These are phyloP conservation scores for Endogone sp. DNA, from an alignment of 192 early-diverging fungal species.

Conservation along the genomic window DNA sequence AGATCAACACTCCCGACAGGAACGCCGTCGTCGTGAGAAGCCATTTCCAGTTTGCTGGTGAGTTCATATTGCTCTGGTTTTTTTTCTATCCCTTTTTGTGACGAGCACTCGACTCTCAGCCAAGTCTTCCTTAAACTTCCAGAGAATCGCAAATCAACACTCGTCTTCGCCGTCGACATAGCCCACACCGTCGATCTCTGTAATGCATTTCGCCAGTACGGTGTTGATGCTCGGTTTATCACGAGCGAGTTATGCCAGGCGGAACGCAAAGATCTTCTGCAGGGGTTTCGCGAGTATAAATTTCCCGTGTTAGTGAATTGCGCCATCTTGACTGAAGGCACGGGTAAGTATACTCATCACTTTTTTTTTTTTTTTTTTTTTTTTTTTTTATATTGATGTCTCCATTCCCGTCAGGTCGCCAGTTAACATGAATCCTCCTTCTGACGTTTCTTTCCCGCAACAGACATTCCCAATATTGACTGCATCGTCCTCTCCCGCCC, in stretches of 20 bases:
- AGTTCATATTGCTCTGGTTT: neutral
- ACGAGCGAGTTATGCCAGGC: constrained; percentile 11
- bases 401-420: too few relatives aligned
- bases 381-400: neutral
- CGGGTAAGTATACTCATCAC: constrained; percentile 1
- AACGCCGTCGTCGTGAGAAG: constrained; percentile 65
- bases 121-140: neutral
- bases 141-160: constrained; percentile 53
- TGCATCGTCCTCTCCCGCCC: constrained; percentile 85
- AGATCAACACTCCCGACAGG: constrained; percentile 52
- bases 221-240: constrained; percentile 49
- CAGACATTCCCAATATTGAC: constrained; percentile 86
- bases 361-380: neutral
- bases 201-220: constrained; percentile 43
- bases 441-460: constrained; percentile 47
- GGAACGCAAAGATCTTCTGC: constrained; percentile 49
- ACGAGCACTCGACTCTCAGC: too few relatives aligned
- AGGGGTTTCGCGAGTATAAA: constrained; percentile 51
- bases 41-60: constrained; percentile 49
- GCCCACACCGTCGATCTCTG: constrained; percentile 63
- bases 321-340: constrained; percentile 69
- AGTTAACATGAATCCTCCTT: neutral
- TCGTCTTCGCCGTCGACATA: constrained; percentile 90
- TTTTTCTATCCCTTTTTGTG: neutral
- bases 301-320: constrained; percentile 88